Evolutionary conservation across 2,329 filamentous ascomycete genomes (phyloP).

Genomic region (Phoma herbarum): DNA sequence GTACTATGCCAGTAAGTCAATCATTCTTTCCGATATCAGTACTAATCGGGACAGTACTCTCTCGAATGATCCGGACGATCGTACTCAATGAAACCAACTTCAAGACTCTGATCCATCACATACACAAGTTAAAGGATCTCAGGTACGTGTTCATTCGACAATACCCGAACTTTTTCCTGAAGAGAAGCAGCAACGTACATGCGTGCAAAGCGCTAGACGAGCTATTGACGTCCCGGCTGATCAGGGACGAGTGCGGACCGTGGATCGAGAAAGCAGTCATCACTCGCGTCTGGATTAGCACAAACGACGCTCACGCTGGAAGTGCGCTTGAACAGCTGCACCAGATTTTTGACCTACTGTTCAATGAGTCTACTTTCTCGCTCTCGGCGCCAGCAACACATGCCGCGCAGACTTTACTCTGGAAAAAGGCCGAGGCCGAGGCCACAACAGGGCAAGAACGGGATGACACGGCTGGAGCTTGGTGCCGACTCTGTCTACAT

Average conservation of each 20-base stretch:
- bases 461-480: conserved; percentile 67
- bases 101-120: conserved; percentile 70
- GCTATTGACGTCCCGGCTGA: conserved; percentile 67
- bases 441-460: conserved; percentile 62
- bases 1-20: conserved; percentile 52
- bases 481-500: conserved; percentile 77
- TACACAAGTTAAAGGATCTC: conserved; percentile 67
- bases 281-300: conserved; percentile 72
- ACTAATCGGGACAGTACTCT: conserved; percentile 58
- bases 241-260: conserved; percentile 58
- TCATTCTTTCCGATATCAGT: background rate
- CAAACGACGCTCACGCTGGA: conserved; percentile 53
- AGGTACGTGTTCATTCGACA: conserved; percentile 29
- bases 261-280: conserved; percentile 77
- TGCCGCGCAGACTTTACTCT: conserved; percentile 76
- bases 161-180: background rate
- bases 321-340: conserved; percentile 52
- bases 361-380: conserved; percentile 55
- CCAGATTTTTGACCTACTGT: conserved; percentile 58
- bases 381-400: conserved; percentile 70
- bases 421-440: conserved; percentile 78
- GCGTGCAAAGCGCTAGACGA: conserved; percentile 66
- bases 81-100: conserved; percentile 71
- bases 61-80: conserved; percentile 67
- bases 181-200: conserved; percentile 42